Evolutionary conservation across 2,329 filamentous ascomycete species (phyloP).

Genomic region (Hymenoscyphus repandus): DNA sequence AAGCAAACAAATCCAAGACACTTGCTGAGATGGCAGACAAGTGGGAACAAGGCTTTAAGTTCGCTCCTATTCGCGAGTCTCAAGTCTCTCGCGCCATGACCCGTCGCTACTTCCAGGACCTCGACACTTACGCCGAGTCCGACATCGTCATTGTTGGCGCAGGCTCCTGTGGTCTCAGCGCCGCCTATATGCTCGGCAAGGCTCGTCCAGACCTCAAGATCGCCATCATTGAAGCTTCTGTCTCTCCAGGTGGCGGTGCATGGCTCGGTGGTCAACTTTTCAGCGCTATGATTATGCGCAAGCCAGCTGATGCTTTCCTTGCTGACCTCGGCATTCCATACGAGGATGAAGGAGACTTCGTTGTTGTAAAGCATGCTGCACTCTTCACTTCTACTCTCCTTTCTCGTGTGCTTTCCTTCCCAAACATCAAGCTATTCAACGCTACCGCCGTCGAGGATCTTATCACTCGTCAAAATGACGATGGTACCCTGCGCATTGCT

Average conservation of each 20-base stretch:
- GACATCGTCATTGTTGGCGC: constrained; percentile 93
- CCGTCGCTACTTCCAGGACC: constrained; percentile 83
- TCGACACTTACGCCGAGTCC: constrained; percentile 84
- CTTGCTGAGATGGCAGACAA: constrained; percentile 64
- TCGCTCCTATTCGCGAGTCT: constrained; percentile 82
- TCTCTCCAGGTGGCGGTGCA: constrained; percentile 81
- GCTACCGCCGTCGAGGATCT: constrained; percentile 88
- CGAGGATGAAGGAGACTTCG: constrained; percentile 82
- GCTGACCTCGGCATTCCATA: constrained; percentile 76
- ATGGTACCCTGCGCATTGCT: constrained; percentile 61
- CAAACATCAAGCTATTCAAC: constrained; percentile 96
- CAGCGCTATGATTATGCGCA: constrained; percentile 92
- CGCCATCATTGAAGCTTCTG: constrained; percentile 82
- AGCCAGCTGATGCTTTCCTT: constrained; percentile 82
- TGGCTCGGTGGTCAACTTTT: constrained; percentile 95
- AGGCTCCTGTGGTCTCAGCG: constrained; percentile 79
- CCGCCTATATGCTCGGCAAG: constrained; percentile 79
- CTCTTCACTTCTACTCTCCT: constrained; percentile 87
- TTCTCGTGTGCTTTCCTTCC: constrained; percentile 75
- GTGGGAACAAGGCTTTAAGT: constrained; percentile 71
- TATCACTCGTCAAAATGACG: constrained; percentile 66
- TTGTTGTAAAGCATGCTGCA: constrained; percentile 87
- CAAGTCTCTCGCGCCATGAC: constrained; percentile 94
- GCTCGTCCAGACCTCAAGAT: constrained; percentile 86
- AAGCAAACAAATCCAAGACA: constrained; percentile 36